These are phyloP conservation scores for Teunomyces atbi DNA, from an alignment of 805 yeast genomes.

Conservation along the genomic window DNA sequence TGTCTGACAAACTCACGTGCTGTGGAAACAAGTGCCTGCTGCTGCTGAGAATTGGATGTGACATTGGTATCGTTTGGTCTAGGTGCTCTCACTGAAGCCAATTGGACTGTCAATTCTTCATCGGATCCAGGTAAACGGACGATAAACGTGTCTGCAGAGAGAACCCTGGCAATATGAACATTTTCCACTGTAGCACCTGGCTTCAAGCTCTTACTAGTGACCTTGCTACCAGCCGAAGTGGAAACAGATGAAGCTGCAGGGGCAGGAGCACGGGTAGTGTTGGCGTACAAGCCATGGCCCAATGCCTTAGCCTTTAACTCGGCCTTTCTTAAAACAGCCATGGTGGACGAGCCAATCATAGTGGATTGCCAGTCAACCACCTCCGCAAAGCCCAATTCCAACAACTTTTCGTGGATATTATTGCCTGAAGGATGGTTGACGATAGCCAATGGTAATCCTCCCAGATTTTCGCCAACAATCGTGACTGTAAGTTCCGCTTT, in stretches of 20 bases:
- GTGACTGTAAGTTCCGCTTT: slow-evolving; percentile 50
- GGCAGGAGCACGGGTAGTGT: slow-evolving; percentile 39
- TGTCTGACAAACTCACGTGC: slow-evolving; percentile 77
- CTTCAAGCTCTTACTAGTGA: slow-evolving; percentile 20
- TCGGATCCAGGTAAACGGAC: slow-evolving; percentile 49
- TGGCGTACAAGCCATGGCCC: slow-evolving; percentile 51
- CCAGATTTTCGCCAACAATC: slow-evolving; percentile 58
- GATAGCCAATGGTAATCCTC: slow-evolving; percentile 59
- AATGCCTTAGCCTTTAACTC: slow-evolving; percentile 62
- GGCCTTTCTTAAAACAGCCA: slow-evolving; percentile 60
- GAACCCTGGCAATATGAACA: slow-evolving; percentile 57
- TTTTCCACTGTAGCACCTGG: slow-evolving; percentile 49
- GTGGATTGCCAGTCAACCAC: slow-evolving; percentile 80
- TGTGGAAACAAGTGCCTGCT: slow-evolving; percentile 54
- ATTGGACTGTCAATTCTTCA: slow-evolving; percentile 63
- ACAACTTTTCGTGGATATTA: slow-evolving; percentile 64
- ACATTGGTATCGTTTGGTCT: slow-evolving; percentile 56
- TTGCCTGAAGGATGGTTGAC: slow-evolving; percentile 72
- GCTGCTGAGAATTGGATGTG: slow-evolving; percentile 29
- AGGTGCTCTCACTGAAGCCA: slow-evolving; percentile 77
- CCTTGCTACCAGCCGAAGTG: slow-evolving; percentile 13
- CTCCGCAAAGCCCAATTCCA: slow-evolving; percentile 69
- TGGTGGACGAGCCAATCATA: slow-evolving; percentile 60
- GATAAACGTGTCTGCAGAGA: slow-evolving; percentile 67
- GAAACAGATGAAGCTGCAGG: slow-evolving; percentile 14